A percentile compares a stretch with the other conserved stretches of the same genome.
Conservation (phyloP, 2,329 filamentous ascomycete species). For the Cercospora berteroae region DNA sequence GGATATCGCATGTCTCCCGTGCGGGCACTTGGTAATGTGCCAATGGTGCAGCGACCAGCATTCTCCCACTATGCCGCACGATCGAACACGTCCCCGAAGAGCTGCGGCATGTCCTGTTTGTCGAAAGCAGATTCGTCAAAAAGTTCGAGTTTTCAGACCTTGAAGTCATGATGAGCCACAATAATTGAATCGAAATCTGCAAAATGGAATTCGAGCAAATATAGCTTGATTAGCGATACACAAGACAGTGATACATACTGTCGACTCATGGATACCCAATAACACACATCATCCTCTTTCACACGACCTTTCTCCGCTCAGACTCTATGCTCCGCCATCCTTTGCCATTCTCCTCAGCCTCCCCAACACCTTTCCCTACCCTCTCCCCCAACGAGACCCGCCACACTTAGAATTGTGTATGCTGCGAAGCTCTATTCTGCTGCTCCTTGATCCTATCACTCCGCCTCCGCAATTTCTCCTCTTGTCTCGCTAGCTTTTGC, state of each 20-base stretch:
- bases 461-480: slow-evolving; percentile 2
- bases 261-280: neutral
- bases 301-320: neutral
- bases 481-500: neutral
- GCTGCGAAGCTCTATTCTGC: slow-evolving; percentile 3
- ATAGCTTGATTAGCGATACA: no score
- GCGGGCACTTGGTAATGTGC: slow-evolving; percentile 56
- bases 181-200: no score
- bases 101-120: slow-evolving; percentile 48
- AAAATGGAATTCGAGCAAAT: no score
- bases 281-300: neutral
- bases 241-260: neutral
- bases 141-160: slow-evolving; percentile 39
- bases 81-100: slow-evolving; percentile 41
- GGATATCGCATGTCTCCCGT: slow-evolving; percentile 53
- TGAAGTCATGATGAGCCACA: no score
- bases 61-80: slow-evolving; percentile 45
- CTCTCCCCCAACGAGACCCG: neutral
- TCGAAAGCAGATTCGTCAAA: slow-evolving; percentile 47
- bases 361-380: neutral
- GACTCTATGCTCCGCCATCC: neutral
- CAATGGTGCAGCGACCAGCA: slow-evolving; percentile 55
- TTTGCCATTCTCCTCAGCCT: neutral
- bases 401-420: neutral
- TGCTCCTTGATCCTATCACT: slow-evolving; percentile 9